phyloP scores from a whole-genome alignment of 2,329 filamentous ascomycete genomes.

The Coniochaeta sp. region DNA sequence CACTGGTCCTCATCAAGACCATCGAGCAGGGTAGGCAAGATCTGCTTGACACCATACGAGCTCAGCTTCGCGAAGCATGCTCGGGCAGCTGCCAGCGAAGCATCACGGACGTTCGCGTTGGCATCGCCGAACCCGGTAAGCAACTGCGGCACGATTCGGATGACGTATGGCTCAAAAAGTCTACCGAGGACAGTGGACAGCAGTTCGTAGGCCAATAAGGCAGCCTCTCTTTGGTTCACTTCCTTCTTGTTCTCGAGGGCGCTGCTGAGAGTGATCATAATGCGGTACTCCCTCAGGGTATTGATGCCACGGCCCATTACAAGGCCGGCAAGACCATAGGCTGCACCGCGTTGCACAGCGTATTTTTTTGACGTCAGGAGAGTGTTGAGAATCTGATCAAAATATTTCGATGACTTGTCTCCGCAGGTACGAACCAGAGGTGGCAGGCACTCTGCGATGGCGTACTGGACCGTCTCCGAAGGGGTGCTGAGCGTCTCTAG shows the following conservation, averaged over 20 bases:
- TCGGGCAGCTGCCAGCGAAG: constrained; percentile 87
- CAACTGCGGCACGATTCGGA: constrained; percentile 88
- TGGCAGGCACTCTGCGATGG: constrained; percentile 88
- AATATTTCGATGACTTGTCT: constrained; percentile 71
- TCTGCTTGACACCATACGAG: constrained; percentile 92
- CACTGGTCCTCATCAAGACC: constrained; percentile 93
- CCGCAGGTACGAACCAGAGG: constrained; percentile 78
- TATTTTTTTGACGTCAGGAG: constrained; percentile 87
- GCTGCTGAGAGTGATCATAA: constrained; percentile 72
- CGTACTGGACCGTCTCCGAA: constrained; percentile 94
- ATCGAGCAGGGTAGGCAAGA: constrained; percentile 83
- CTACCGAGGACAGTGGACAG: constrained; percentile 79
- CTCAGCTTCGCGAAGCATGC: constrained; percentile 89
- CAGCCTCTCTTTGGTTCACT: constrained; percentile 77
- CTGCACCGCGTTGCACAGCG: constrained; percentile 84
- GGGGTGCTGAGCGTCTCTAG: constrained; percentile 86
- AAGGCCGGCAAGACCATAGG: constrained; percentile 88
- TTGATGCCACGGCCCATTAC: constrained; percentile 81
- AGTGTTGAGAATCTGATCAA: constrained; percentile 72
- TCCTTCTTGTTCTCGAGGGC: constrained; percentile 97
- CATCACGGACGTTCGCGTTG: constrained; percentile 83
- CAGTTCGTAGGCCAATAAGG: constrained; percentile 84
- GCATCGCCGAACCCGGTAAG: constrained; percentile 83
- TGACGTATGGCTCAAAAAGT: constrained; percentile 92
- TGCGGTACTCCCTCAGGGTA: constrained; percentile 74